Evolutionary conservation across 805 yeast genomes (phyloP), one percentile per base, ranked within the genome.

Genomic region (Teunomyces pallodes): DNA sequence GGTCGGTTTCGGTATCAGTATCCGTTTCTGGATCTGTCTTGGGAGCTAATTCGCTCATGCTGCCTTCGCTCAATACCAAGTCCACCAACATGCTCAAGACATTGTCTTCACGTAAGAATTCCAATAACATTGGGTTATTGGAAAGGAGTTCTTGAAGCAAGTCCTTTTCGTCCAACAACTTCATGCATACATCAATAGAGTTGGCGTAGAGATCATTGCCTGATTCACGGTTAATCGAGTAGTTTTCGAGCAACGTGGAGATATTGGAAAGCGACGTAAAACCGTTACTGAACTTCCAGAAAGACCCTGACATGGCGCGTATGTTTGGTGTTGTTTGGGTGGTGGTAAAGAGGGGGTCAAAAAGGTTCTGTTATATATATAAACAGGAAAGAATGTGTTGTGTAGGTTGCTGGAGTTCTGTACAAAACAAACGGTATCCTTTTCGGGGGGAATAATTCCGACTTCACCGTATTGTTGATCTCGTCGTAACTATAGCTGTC

Each of bases 261-360:
- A 74, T 67, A 45, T 72, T 73, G 28, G 75, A 70, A 33, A 72
- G 56, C 42, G 76, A 70, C 26, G 75, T 67, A 56, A 72, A 72
- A 44, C 78, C 77, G 57, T 71, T 73, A 51, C 74, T 70, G 56
- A 73, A 72, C 57, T 73, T 73, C 78, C 78, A 74, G 54, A 73
- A 74, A 14, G 76, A 69, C 14, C 77, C 74, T n/a, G 76, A 72
- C 78, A 74, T 27, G 36, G 12, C 17, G 41, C 6, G 26, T 14
- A 29, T 9, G 38, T 27, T 32, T 28, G 29, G 28, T n/a, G 36
- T 30, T 27, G 24, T 9, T 41, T 10, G 14, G 29, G 9, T 20
- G 45, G 7, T n/a, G 45, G 27, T 12, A 33, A 9, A 9, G 13
- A 20, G 6, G 24, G 20, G 24, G 24, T 5, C 24, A 20, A 20